Base-by-base conservation (phyloP, 257 asterid genomes). In the Solanum sparsipilum region DNA sequence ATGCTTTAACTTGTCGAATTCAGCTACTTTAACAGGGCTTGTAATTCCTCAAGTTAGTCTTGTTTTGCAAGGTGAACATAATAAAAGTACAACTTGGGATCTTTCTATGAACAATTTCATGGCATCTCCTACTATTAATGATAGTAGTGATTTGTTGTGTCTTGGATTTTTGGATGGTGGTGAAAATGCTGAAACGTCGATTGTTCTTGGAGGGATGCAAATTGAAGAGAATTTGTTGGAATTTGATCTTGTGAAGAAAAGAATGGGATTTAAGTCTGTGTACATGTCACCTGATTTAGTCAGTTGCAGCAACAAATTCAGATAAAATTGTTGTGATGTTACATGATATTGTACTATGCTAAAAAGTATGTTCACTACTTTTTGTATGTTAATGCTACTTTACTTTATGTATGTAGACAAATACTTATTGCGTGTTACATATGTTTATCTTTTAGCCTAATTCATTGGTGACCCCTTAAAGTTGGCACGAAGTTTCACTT, bases 211-310 rank as follows among this genome's bases (percentile, higher is more conserved):
- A 13, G 93, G 93, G 3, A 81, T 89, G 68, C 95, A 92, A 70
- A 88, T 93, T 48, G 94, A 91, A 89, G 92, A 93, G 56, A 93
- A 93, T 46, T 60, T 93, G 56, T 72, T 93, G 87, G 90, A 91
- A 90, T 94, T 94, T 39, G 96, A 94, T 90, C 73, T 94, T 38
- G 96, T 27, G 63, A 65, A 89, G 2, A 89, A 93, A 12, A 88
- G 88, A 88, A 90, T 94, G 15, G 88, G 89, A 21, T 93, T 94
- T 72, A 87, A 86, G 58, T 90, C 92, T 7, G 91, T 95, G 6
- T 93, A 92, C 79, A 10, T 90, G 88, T 41, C 70, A 13, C 84
- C 21, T 21, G 7, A 48, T 48, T 44, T 44, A 75, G 27, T 88
- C 48, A 81, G 83, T 31, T 89, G 88, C 46, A 71, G 86, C 84